Percentiles rank a stretch among this genome's conserved stretches.
These are phyloP conservation scores for Hortaea werneckii DNA, from an alignment of 2,329 filamentous ascomycete species.

Conservation along the genomic window DNA sequence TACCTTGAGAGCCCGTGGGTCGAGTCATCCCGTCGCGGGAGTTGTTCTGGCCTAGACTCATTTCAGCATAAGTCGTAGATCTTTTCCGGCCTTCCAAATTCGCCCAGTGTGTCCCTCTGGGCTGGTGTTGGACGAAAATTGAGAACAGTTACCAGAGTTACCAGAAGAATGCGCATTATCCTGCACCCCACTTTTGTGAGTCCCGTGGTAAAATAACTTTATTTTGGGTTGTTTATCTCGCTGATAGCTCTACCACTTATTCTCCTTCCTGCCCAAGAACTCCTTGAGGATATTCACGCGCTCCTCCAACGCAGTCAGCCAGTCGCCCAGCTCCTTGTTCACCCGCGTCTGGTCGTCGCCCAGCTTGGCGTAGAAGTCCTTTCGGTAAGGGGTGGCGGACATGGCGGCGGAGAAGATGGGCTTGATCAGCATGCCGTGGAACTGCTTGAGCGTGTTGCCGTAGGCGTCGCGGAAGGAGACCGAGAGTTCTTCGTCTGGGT, in stretches of 20 bases:
- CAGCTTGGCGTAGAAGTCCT: conserved; percentile 86
- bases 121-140: no score
- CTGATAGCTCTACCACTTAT: not conserved
- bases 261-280: conserved; percentile 37
- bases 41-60: no score
- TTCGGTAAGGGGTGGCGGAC: conserved; percentile 83
- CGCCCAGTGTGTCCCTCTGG: no score
- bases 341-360: conserved; percentile 57
- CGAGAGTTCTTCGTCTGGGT: conserved; percentile 63
- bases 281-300: conserved; percentile 64
- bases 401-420: conserved; percentile 89
- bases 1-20: no score
- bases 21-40: no score
- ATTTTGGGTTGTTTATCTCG: no score
- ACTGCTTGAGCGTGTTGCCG: conserved; percentile 73
- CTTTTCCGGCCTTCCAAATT: no score
- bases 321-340: conserved; percentile 52
- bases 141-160: no score
- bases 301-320: conserved; percentile 69
- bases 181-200: no score
- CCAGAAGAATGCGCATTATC: no score
- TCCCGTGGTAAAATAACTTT: no score
- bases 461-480: conserved; percentile 83
- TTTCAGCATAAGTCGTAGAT: no score
- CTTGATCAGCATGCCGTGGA: conserved; percentile 84